Evolutionary conservation across 495 filamentous ascomycete genomes (phyloP), one percentile per base, ranked within the genome.

Genomic region (Xylaria nigripes): DNA sequence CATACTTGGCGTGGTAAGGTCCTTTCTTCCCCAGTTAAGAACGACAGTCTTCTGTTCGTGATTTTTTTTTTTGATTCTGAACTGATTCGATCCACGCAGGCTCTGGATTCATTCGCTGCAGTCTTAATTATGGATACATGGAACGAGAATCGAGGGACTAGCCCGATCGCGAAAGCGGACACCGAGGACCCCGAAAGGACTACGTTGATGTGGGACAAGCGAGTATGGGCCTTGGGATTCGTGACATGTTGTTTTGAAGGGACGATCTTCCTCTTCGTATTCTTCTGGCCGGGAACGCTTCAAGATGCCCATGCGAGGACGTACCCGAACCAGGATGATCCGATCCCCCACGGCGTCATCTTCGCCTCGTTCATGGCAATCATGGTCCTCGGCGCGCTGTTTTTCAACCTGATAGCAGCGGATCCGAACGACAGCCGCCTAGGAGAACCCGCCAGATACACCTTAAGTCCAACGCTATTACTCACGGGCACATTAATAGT

Each of bases 191-290:
- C 41, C 9, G 22, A 21, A 42, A 12, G 2, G 34, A 29, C 6
- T 16, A 24, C 32, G 12, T 48, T 44, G 23, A 12, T 47, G 27
- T 43, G 45, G 64, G 70, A 76, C 53, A 58, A 58, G 27, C 62
- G 65, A 38, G 56, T 74, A 6, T 62, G 66, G 54, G 65, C 67
- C 0, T 61, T 78, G 15, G 67, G 64, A 15, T 56, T 75, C 22
- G 66, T 68, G 13, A 69, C 72, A 1, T 70, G 68, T 41, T 69
- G 66, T 52, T 77, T 75, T 58, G 74, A 78, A 60, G 73, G 74
- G 8, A 70, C 75, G 0, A 73, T 77, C 60, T 76, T 76, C 51
- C 65, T 76, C 23, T 75, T 73, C 43, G 68, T 76, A 30, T 78
- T 76, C 62, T 74, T 76, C 59, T 74, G 72, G 68, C 70, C 73